Evolutionary conservation across 371 early-diverging fungal species (phyloP).

Genomic region (Parasitella parasitica): DNA sequence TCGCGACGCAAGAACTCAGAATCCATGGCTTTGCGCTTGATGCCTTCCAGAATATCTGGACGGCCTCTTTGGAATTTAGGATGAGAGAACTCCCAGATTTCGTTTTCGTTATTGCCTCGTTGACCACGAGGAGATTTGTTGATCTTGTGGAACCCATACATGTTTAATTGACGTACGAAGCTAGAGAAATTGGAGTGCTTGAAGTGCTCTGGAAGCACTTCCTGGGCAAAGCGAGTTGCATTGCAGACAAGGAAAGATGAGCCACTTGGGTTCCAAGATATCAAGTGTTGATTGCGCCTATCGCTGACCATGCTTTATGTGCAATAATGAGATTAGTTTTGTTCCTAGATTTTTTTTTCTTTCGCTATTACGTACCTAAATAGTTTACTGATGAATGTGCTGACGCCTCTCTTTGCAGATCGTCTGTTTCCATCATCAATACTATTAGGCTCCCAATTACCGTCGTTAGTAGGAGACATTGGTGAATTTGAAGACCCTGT

Average conservation of each 20-base stretch:
- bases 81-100: slow-evolving; percentile 55
- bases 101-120: slow-evolving; percentile 69
- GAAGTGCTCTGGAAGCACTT: slow-evolving; percentile 73
- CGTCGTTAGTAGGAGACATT: slow-evolving; percentile 2
- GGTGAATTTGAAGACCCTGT: slow-evolving; percentile 1
- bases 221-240: slow-evolving; percentile 79
- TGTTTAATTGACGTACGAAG: slow-evolving; percentile 67
- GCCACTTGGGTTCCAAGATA: slow-evolving; percentile 81
- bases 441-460: slow-evolving; percentile 24
- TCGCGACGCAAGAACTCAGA: slow-evolving; percentile 68
- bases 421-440: neutral
- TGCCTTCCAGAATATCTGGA: slow-evolving; percentile 45
- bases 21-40: slow-evolving; percentile 66
- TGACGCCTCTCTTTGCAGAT: slow-evolving; percentile 14
- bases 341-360: neutral
- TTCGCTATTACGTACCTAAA: slow-evolving; percentile 21
- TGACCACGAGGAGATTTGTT: slow-evolving; percentile 68
- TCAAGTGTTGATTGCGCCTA: slow-evolving; percentile 67
- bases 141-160: slow-evolving; percentile 67
- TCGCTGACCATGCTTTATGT: slow-evolving; percentile 72
- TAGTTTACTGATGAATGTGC: slow-evolving; percentile 24
- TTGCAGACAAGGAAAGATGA: slow-evolving; percentile 87
- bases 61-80: slow-evolving; percentile 45
- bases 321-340: neutral
- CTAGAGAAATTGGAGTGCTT: slow-evolving; percentile 61